Evolutionary conservation across 2,329 filamentous ascomycete genomes (phyloP).

Genomic region (Pseudocercospora fuligena): DNA sequence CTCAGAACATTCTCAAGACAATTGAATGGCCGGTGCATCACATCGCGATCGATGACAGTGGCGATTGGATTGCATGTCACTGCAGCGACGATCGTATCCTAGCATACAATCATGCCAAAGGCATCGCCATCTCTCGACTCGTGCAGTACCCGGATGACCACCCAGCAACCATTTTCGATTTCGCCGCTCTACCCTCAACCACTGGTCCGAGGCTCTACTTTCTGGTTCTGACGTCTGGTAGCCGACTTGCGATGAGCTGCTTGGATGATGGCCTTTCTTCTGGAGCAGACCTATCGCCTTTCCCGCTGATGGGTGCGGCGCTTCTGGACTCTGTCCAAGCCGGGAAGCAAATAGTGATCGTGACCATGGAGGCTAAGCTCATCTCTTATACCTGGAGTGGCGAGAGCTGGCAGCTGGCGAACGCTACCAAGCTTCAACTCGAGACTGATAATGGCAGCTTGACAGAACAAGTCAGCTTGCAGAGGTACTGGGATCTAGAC

Average conservation of each 20-base stretch:
- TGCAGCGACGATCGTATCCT: conserved; percentile 62
- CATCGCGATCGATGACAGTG: conserved; percentile 67
- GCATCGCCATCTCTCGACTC: conserved; percentile 61
- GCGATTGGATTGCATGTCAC: conserved; percentile 69
- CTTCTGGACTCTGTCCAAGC: conserved; percentile 25
- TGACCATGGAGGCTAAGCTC: conserved; percentile 34
- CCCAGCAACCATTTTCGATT: conserved; percentile 67
- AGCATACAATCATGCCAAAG: conserved; percentile 66
- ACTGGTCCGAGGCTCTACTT: conserved; percentile 49
- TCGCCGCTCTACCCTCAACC: conserved; percentile 50
- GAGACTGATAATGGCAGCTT: conserved; percentile 24
- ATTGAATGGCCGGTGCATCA: conserved; percentile 51
- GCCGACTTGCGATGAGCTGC: conserved; percentile 64
- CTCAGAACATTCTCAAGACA: conserved; percentile 26
- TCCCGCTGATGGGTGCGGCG: conserved; percentile 34
- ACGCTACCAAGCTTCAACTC: conserved; percentile 20
- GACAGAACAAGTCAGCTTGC: conserved; percentile 28
- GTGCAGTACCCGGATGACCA: conserved; percentile 63
- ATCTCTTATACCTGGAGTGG: conserved; percentile 26
- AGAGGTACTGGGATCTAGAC: conserved; percentile 29
- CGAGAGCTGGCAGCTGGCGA: conserved; percentile 23
- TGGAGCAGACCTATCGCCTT: conserved; percentile 26
- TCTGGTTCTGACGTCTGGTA: conserved; percentile 67
- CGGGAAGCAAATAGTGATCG: conserved; percentile 27
- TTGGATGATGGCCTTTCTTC: conserved; percentile 47